Percentiles rank a stretch among this genome's conserved stretches.
phyloP scores from a whole-genome alignment of 768 basidiomycete genomes.

The Trametopsis cervina region DNA sequence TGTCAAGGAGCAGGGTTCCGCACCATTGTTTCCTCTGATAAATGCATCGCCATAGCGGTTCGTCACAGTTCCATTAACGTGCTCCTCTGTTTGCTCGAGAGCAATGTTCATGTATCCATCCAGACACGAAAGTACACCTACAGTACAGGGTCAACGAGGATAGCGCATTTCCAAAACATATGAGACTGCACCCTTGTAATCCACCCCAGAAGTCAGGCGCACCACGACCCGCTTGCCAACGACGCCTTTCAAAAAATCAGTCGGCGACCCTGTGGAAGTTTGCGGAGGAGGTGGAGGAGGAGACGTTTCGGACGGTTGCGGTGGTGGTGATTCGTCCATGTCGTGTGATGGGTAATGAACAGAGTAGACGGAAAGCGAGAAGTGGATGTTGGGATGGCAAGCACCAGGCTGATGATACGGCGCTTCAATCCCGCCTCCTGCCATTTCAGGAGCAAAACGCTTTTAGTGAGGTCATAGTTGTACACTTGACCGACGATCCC shows the following conservation, averaged over 20 bases:
- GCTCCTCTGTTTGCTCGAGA: conserved; percentile 94
- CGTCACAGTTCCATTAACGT: conserved; percentile 80
- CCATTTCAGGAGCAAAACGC: too few species aligned
- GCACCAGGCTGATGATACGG: too few species aligned
- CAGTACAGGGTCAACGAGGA: not conserved
- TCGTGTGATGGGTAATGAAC: not conserved
- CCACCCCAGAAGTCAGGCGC: conserved; percentile 84
- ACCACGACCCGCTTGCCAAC: conserved; percentile 96
- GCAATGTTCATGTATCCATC: conserved; percentile 99
- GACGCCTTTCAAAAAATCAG: conserved; percentile 90
- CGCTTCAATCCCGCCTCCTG: too few species aligned
- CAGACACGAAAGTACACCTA: conserved; percentile 88
- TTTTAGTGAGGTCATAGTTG: too few species aligned
- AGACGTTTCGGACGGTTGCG: conserved; percentile 27
- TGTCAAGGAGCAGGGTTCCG: conserved; percentile 13
- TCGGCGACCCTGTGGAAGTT: conserved; percentile 68
- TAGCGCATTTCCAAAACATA: not conserved
- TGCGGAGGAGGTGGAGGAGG: conserved; percentile 45
- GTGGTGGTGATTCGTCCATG: conserved; percentile 25
- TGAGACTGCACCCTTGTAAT: conserved; percentile 69
- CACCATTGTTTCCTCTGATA: conserved; percentile 91
- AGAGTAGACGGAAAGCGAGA: not conserved
- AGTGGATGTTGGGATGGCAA: not conserved
- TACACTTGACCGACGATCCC: too few species aligned
- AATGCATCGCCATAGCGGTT: conserved; percentile 95